Conservation (phyloP, 176 grass and related monocot genomes). For the Calamus simplicifolius region DNA sequence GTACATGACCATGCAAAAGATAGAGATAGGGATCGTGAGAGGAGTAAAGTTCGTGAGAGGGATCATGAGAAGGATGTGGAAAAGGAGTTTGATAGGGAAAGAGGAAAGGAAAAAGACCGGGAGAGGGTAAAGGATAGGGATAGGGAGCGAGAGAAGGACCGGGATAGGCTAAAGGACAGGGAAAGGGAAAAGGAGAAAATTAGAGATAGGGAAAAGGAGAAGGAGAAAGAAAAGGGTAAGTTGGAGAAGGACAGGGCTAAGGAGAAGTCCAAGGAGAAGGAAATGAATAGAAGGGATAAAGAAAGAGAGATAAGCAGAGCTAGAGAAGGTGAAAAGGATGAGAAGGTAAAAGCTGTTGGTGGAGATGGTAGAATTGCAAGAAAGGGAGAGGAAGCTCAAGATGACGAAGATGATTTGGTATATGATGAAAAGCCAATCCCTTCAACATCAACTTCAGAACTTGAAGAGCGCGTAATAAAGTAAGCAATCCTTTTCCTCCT, state of each 20-base stretch:
- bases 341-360: constrained; percentile 22
- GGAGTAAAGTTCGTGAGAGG: constrained; percentile 8
- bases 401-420: not conserved
- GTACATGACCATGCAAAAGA: too few relatives aligned
- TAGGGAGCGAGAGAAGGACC: constrained; percentile 13
- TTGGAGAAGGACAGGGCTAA: constrained; percentile 2
- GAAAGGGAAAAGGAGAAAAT: constrained; percentile 41
- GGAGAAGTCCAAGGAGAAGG: constrained; percentile 10
- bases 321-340: constrained; percentile 18
- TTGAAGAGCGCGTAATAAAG: constrained; percentile 59
- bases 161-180: constrained; percentile 2
- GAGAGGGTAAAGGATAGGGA: constrained; percentile 20
- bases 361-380: not conserved
- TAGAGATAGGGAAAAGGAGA: constrained; percentile 50
- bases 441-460: constrained; percentile 18
- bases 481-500: constrained; percentile 11
- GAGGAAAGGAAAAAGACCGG: constrained; percentile 10
- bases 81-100: constrained; percentile 10
- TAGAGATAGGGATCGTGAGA: constrained; percentile 7
- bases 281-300: constrained; percentile 25
- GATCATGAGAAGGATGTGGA: constrained; percentile 9
- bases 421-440: not conserved
- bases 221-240: constrained; percentile 3
- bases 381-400: not conserved
- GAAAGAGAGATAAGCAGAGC: constrained; percentile 18